Evolutionary conservation across 495 filamentous ascomycete genomes (phyloP).

Genomic region (Podospora anserina): DNA sequence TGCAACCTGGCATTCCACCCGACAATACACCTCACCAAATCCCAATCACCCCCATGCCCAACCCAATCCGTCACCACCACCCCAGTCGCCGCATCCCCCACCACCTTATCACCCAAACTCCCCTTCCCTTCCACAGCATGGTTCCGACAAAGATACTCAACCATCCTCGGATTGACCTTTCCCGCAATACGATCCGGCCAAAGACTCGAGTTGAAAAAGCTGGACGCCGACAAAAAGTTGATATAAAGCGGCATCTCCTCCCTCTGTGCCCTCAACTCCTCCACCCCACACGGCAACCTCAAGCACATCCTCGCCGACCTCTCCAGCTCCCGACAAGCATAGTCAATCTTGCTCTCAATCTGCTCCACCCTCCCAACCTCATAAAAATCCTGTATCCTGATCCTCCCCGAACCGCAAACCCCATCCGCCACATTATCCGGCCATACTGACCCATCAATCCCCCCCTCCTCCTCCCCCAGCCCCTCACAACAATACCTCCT

Average conservation of each 20-base stretch:
- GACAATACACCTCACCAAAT: conserved; percentile 81
- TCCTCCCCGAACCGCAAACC: conserved; percentile 62
- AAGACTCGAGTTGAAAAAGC: conserved; percentile 86
- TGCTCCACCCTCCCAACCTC: conserved; percentile 73
- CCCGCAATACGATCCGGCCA: conserved; percentile 95
- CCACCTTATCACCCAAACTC: conserved; percentile 38
- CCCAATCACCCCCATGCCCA: conserved; percentile 87
- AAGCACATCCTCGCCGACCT: conserved; percentile 56
- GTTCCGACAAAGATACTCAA: conserved; percentile 70
- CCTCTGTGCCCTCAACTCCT: not conserved
- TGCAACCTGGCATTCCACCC: conserved; percentile 83
- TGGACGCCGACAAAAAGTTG: conserved; percentile 87
- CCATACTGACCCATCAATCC: conserved; percentile 81
- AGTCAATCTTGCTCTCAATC: conserved; percentile 76
- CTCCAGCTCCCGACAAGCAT: conserved; percentile 69
- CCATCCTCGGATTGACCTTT: conserved; percentile 85
- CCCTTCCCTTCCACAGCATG: conserved; percentile 53
- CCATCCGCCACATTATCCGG: conserved; percentile 83
- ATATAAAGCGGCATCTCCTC: conserved; percentile 67
- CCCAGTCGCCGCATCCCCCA: conserved; percentile 81
- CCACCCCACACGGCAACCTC: conserved; percentile 9
- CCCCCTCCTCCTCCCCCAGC: conserved; percentile 66
- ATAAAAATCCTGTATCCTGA: conserved; percentile 94
- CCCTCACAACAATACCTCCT: conserved; percentile 67
- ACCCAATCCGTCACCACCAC: conserved; percentile 94